These are phyloP conservation scores for Mucor irregularis DNA, from an alignment of 371 early-diverging fungal species.

Conservation along the genomic window DNA sequence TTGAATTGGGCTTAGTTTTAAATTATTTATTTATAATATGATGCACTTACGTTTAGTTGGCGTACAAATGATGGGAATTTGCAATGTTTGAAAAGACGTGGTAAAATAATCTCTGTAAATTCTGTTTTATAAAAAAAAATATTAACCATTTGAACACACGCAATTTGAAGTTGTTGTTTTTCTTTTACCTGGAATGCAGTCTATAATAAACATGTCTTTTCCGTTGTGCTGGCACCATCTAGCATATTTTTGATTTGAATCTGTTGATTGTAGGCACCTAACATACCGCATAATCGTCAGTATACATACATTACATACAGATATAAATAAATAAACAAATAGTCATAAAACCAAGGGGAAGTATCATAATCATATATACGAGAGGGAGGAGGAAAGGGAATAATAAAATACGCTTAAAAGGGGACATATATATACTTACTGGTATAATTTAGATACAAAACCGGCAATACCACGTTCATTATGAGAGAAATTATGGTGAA, in stretches of 20 bases:
- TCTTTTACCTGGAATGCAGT: constrained; percentile 44
- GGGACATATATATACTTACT: constrained; percentile 27
- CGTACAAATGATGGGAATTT: constrained; percentile 60
- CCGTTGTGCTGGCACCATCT: constrained; percentile 47
- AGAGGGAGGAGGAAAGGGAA: neutral
- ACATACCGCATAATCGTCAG: too few relatives aligned
- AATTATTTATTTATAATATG: neutral
- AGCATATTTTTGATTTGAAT: constrained; percentile 41
- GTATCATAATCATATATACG: too few relatives aligned
- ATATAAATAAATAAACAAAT: neutral
- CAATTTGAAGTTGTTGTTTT: neutral
- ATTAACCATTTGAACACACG: neutral
- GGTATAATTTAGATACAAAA: constrained; percentile 52
- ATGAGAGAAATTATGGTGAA: neutral
- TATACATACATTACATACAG: too few relatives aligned
- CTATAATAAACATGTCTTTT: constrained; percentile 53
- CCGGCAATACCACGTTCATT: constrained; percentile 49
- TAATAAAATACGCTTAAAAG: neutral
- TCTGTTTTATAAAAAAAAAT: constrained; percentile 22
- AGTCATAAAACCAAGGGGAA: neutral
- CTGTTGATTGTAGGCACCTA: constrained; percentile 43
- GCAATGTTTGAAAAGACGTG: constrained; percentile 55
- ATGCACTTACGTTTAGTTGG: constrained; percentile 49
- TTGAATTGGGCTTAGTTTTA: neutral
- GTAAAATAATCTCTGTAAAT: constrained; percentile 52